Conservation (phyloP, 257 asterid species). For the Solanum gandarillasii region DNA sequence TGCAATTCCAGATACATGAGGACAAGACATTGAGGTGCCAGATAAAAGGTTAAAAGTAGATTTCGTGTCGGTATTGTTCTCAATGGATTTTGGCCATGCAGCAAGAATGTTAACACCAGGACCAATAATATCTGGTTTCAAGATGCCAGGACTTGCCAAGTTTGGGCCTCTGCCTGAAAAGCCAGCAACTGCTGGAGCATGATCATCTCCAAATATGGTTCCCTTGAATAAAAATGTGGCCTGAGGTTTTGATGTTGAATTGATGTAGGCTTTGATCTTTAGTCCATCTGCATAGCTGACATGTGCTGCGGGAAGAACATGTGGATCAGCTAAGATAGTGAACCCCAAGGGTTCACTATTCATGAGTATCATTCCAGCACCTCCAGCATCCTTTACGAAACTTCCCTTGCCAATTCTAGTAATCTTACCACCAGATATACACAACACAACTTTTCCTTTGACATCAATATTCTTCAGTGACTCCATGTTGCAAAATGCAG, state of each 20-base stretch:
- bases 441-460: slow-evolving; percentile 17
- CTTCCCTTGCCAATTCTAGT: slow-evolving; percentile 8
- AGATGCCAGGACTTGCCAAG: slow-evolving; percentile 12
- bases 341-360: not conserved
- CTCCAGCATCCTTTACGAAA: slow-evolving; percentile 23
- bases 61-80: not conserved
- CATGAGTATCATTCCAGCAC: slow-evolving; percentile 28
- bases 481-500: slow-evolving; percentile 1
- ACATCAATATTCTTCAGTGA: slow-evolving; percentile 6
- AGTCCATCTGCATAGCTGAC: slow-evolving; percentile 13
- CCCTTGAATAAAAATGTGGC: slow-evolving; percentile 19
- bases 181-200: slow-evolving; percentile 12
- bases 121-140: slow-evolving; percentile 27
- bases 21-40: slow-evolving; percentile 32
- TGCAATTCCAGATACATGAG: slow-evolving; percentile 27
- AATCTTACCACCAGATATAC: not conserved
- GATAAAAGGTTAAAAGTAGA: slow-evolving; percentile 9
- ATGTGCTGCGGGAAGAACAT: slow-evolving; percentile 19
- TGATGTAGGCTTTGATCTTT: slow-evolving; percentile 16
- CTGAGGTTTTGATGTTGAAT: not conserved
- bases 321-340: slow-evolving; percentile 4
- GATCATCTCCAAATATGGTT: slow-evolving; percentile 10
- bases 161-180: slow-evolving; percentile 31
- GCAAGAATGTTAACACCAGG: slow-evolving; percentile 24
- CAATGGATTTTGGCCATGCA: slow-evolving; percentile 12